Conservation (phyloP, 2,329 filamentous ascomycete species). For the Alternaria sp. region DNA sequence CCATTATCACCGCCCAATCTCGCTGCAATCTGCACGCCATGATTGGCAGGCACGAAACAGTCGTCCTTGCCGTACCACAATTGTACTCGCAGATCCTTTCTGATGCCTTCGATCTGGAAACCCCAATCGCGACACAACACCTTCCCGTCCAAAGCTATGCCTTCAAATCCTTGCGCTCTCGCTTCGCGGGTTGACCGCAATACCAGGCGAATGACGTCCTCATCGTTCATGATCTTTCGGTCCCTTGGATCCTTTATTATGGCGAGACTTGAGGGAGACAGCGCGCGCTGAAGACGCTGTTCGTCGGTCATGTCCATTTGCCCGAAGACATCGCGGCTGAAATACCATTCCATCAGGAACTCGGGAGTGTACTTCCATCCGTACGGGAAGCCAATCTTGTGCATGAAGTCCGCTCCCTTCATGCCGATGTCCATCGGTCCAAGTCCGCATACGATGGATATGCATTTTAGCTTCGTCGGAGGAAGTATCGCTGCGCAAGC, state of each 20-base stretch:
- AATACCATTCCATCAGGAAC: conserved; percentile 37
- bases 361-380: conserved; percentile 39
- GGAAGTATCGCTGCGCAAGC: conserved; percentile 39
- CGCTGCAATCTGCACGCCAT: conserved; percentile 44
- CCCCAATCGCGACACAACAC: conserved; percentile 41
- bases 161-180: conserved; percentile 45
- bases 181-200: conserved; percentile 33
- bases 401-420: conserved; percentile 33
- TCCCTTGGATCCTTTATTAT: conserved; percentile 33
- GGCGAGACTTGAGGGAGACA: background rate
- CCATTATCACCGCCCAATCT: conserved; percentile 33
- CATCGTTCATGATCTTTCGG: conserved; percentile 29
- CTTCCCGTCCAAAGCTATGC: conserved; percentile 41
- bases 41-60: conserved; percentile 44
- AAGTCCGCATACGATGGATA: conserved; percentile 41
- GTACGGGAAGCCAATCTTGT: conserved; percentile 42
- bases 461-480: conserved; percentile 29
- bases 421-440: conserved; percentile 51
- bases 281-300: conserved; percentile 23
- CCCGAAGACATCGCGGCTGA: conserved; percentile 25
- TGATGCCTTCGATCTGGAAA: conserved; percentile 49
- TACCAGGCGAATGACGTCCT: conserved; percentile 30
- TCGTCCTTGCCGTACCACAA: conserved; percentile 44
- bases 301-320: conserved; percentile 49
- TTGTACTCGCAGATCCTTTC: conserved; percentile 47